Evolutionary conservation across 345 rosid genomes (phyloP).

Genomic region (Eucalyptus paniculata): DNA sequence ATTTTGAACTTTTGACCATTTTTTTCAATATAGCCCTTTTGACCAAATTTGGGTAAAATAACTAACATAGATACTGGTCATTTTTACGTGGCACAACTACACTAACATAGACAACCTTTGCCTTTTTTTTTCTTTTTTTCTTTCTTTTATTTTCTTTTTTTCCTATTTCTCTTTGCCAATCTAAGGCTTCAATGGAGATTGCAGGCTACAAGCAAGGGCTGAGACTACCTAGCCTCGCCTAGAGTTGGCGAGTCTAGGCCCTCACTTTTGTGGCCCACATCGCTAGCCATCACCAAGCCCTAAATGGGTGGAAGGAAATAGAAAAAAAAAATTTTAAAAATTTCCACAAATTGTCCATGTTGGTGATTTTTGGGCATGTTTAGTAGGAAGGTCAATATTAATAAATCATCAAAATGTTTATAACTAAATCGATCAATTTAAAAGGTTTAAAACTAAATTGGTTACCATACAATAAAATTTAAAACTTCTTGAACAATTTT

Average conservation of each 20-base stretch:
- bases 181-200: background rate
- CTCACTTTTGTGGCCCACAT: background rate
- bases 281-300: background rate
- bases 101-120: accelerated
- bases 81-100: accelerated
- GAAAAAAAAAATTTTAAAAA: no score
- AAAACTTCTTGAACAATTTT: background rate
- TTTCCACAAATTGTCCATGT: background rate
- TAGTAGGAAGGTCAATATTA: background rate
- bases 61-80: accelerated
- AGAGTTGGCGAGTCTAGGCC: background rate
- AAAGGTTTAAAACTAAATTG: background rate
- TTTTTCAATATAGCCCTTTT: background rate
- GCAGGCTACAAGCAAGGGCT: background rate
- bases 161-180: background rate
- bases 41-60: background rate
- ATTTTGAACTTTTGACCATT: no score
- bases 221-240: background rate
- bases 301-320: background rate
- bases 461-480: background rate
- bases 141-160: accelerated
- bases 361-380: background rate
- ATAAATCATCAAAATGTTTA: background rate
- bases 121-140: accelerated
- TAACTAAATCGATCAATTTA: background rate